Conservation (phyloP, 257 asterid species). For the Handroanthus guayacan region DNA sequence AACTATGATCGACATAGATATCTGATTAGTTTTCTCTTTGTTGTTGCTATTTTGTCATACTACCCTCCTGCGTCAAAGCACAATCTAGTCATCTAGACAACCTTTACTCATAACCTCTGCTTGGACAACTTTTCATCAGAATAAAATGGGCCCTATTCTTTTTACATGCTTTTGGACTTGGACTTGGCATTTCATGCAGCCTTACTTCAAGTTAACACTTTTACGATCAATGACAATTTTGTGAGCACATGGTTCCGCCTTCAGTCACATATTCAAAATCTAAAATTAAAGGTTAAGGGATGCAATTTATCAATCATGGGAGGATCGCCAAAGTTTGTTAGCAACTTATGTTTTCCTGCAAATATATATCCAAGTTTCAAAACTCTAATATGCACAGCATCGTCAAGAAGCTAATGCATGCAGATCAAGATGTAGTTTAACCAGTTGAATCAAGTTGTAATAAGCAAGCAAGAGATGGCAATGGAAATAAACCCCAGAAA, state of each 20-base stretch:
- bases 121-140: conserved; percentile 16
- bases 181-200: conserved; percentile 1
- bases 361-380: conserved; percentile 8
- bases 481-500: background rate
- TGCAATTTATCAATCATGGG: conserved; percentile 8
- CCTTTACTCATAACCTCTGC: conserved; percentile 9
- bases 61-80: background rate
- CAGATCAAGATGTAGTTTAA: conserved; percentile 7
- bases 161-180: background rate
- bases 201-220: background rate
- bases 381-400: background rate
- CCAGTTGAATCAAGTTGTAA: background rate
- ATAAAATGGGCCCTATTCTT: background rate
- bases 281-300: background rate
- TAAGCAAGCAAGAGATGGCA: background rate
- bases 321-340: background rate
- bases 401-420: background rate
- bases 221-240: background rate
- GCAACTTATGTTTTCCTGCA: conserved; percentile 4
- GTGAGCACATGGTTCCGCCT: background rate
- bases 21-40: conserved; percentile 7
- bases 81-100: conserved; percentile 1
- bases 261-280: background rate
- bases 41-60: background rate
- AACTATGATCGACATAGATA: conserved; percentile 22